Evolutionary conservation across 2,329 filamentous ascomycete genomes (phyloP), one percentile per base, ranked within the genome.

Genomic region (Tolypocladium guangdongense): DNA sequence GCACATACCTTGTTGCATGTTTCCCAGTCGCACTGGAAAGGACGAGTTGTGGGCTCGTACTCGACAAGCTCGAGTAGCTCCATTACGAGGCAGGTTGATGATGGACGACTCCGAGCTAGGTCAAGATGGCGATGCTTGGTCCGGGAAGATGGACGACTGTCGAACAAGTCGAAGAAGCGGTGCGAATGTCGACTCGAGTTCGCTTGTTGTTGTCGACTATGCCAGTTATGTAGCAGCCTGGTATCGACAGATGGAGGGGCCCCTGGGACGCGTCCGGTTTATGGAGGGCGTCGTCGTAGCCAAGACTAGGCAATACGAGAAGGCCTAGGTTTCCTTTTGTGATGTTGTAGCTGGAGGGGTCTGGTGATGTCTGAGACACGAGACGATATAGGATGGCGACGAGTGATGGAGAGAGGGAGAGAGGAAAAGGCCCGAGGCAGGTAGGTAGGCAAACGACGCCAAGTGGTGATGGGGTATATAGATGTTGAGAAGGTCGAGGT

Each of bases 1-100:
- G 12, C 41, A 66, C 74, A 55, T 68, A 84, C 81, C 75, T 84
- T 84, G 62, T 72, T 78, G 67, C 82, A 84, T 24, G 71, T 68
- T 57, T 79, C 71, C 82, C 82, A 85, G 61, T 82, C 78, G 66
- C 82, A 85, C 69, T 80, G 75, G 64, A 83, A 84, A 37, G 81
- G 81, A 60, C 82, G 78, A 68, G 78, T 74, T 54, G 77, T 77
- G 50, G 79, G 77, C 72, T 84, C 81, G 65, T 83, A 80, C 57
- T 84, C 80, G 57, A 84, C 81, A 59, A 84, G 71, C 67, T 84
- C 81, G 70, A 83, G 76, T 61, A 84, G 75, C 69, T 84, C 82
- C 82, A 84, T 83, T 46, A 38, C 52, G 37, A 30, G n/a, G n/a
- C n/a, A 12, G 4, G 7, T 39, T 16, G 18, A 41, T 12, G 22